phyloP scores from a whole-genome alignment of 1,284 basidiomycete species.

The Cystobasidium slooffiae region DNA sequence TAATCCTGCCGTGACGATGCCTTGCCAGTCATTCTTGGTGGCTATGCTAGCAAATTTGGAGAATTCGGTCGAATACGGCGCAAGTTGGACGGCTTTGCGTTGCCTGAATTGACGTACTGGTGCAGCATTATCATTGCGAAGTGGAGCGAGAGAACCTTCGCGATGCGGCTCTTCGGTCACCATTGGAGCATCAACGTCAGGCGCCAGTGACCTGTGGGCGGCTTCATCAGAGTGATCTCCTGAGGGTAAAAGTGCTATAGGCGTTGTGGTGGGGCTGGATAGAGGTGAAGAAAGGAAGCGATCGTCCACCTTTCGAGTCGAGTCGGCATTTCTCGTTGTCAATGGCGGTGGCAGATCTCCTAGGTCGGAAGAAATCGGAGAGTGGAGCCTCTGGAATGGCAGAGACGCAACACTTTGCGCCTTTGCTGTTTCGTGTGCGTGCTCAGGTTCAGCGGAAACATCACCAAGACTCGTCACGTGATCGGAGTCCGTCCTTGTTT shows the following conservation, averaged over 20 bases:
- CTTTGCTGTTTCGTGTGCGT: not conserved
- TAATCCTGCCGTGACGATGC: constrained; percentile 31
- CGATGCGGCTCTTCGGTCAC: too few relatives aligned
- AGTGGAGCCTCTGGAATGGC: too few relatives aligned
- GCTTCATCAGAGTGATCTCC: too few relatives aligned
- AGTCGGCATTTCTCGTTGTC: not conserved
- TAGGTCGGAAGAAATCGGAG: not conserved
- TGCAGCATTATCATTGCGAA: not conserved
- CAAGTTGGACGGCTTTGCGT: constrained; percentile 36
- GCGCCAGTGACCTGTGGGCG: not conserved
- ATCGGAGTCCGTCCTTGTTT: constrained; percentile 23
- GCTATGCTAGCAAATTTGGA: constrained; percentile 28
- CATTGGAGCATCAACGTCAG: not conserved
- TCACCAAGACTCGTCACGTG: constrained; percentile 13
- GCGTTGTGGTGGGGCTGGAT: not conserved
- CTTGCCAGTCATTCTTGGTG: constrained; percentile 37
- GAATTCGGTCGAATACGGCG: constrained; percentile 40
- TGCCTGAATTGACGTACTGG: constrained; percentile 30
- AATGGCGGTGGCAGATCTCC: not conserved
- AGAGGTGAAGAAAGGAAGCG: constrained; percentile 12
- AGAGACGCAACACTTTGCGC: not conserved
- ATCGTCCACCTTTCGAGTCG: not conserved
- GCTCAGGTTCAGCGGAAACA: not conserved
- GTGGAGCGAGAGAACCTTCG: not conserved
- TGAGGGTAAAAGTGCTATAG: too few relatives aligned